Conservation (phyloP, 805 yeast species). For the Myxozyma sirexii region DNA sequence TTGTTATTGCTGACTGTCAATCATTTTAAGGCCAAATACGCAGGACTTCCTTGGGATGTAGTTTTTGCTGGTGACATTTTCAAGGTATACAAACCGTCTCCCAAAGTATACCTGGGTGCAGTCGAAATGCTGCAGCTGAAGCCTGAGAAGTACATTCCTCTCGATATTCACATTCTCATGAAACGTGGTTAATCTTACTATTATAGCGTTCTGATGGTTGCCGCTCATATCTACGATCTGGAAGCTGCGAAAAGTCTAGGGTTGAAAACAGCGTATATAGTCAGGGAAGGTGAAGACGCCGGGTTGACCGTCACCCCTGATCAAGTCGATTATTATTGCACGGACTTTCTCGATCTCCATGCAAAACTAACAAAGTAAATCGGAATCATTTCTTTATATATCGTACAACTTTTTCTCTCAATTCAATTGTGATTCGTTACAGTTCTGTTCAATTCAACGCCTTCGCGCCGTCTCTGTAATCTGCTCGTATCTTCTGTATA, state of each 20-base stretch:
- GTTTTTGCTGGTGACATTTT: slow-evolving; percentile 30
- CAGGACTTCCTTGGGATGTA: slow-evolving; percentile 30
- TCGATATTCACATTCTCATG: neutral
- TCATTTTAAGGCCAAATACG: slow-evolving; percentile 28
- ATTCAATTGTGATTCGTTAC: neutral
- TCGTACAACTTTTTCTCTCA: neutral
- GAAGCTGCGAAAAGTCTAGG: slow-evolving; percentile 25
- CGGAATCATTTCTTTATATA: neutral
- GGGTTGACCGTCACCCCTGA: slow-evolving; percentile 15
- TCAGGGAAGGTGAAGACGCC: slow-evolving; percentile 25
- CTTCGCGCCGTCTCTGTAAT: neutral
- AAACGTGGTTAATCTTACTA: neutral
- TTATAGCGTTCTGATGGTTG: slow-evolving; percentile 27
- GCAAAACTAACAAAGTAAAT: slow-evolving; percentile 8
- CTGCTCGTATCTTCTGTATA: slow-evolving; percentile 9
- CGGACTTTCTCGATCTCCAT: slow-evolving; percentile 19
- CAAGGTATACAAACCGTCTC: slow-evolving; percentile 31
- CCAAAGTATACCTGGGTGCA: slow-evolving; percentile 28
- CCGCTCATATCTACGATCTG: slow-evolving; percentile 32
- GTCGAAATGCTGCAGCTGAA: slow-evolving; percentile 20
- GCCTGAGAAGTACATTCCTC: slow-evolving; percentile 25
- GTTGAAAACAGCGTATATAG: slow-evolving; percentile 24
- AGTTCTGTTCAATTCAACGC: neutral
- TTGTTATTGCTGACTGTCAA: neutral
- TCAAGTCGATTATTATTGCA: slow-evolving; percentile 20